Evolutionary conservation across 2,329 filamentous ascomycete species (phyloP).

Genomic region (Hypoxylon sp.): DNA sequence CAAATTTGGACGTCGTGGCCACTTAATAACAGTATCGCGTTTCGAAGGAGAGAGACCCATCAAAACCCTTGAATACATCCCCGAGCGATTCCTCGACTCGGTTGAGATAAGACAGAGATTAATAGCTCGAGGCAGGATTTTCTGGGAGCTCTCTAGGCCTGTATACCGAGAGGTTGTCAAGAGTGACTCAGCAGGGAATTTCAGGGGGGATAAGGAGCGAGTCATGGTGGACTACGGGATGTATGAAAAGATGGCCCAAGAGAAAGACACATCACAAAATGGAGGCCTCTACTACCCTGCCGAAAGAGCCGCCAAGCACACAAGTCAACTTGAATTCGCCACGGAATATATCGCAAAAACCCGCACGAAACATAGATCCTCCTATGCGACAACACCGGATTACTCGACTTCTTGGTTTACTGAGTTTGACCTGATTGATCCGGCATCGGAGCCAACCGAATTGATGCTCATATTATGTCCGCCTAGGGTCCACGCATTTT

Average conservation of each 20-base stretch:
- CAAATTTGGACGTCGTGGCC: background rate
- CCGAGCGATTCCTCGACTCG: background rate
- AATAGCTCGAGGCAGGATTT: background rate
- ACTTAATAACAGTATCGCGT: background rate
- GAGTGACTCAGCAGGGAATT: background rate
- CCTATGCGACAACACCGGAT: background rate
- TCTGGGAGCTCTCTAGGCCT: background rate
- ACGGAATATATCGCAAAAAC: background rate
- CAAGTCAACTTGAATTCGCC: background rate
- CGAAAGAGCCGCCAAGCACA: background rate
- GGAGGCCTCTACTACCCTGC: slow-evolving; percentile 1
- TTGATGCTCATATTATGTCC: slow-evolving; percentile 3
- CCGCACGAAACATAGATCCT: background rate
- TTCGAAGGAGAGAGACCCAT: slow-evolving; percentile 1
- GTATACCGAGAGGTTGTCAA: background rate
- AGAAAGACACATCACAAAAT: background rate
- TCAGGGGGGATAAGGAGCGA: background rate
- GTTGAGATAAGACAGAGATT: background rate
- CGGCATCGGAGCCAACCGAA: background rate
- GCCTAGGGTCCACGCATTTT: background rate
- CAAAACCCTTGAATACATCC: background rate
- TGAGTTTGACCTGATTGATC: background rate
- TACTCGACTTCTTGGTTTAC: background rate
- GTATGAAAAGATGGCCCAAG: background rate
- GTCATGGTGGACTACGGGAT: slow-evolving; percentile 3